Conservation (phyloP, 2,329 filamentous ascomycete genomes). For the Sclerotinia glacialis region DNA sequence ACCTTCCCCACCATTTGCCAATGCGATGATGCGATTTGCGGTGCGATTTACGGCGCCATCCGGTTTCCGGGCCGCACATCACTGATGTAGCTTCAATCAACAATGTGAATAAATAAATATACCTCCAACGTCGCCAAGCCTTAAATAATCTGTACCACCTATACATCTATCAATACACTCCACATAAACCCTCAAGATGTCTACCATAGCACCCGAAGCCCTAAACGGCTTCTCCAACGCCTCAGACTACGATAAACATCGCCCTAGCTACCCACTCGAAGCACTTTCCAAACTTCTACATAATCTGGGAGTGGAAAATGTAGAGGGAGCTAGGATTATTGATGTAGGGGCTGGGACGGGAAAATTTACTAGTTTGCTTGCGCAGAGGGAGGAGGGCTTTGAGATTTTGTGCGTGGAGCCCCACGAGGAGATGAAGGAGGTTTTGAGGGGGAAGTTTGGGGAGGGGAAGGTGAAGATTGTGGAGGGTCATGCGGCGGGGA, state of each 20-base stretch:
- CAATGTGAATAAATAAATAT: neutral
- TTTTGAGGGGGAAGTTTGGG: conserved; percentile 58
- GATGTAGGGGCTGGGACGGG: conserved; percentile 69
- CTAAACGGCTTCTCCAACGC: conserved; percentile 61
- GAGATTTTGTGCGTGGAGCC: conserved; percentile 62
- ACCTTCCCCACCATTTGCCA: neutral
- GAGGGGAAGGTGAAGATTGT: conserved; percentile 44
- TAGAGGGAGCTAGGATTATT: conserved; percentile 50
- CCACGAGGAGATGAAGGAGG: conserved; percentile 61
- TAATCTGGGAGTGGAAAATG: conserved; percentile 51
- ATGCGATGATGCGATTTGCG: conserved; percentile 6
- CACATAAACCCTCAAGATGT: neutral
- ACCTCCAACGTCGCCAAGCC: neutral
- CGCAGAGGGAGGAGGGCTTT: conserved; percentile 56
- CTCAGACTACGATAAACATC: conserved; percentile 61
- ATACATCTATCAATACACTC: neutral
- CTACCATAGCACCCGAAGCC: conserved; percentile 31
- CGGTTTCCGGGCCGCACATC: neutral
- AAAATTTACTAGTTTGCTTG: conserved; percentile 65
- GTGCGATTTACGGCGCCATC: conserved; percentile 8
- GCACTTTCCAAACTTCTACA: conserved; percentile 58
- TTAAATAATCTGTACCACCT: neutral
- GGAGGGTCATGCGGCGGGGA: conserved; percentile 56
- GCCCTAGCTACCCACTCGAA: conserved; percentile 62
- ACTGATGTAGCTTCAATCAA: conserved; percentile 1